Conservation (phyloP, 257 asterid genomes). For the Ligustrum vulgare region DNA sequence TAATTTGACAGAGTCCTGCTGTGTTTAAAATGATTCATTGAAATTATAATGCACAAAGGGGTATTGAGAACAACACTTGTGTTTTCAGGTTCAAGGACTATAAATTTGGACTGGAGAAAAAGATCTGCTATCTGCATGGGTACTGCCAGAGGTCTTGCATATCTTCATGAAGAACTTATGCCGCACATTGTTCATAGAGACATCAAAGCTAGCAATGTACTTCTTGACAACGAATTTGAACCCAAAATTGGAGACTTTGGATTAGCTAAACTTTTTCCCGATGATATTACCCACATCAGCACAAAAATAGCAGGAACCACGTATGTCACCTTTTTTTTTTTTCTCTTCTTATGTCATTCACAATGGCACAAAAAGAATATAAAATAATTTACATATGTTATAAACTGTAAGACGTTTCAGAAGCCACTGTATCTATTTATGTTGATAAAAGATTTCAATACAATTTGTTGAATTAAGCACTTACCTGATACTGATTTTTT, state of each 20-base stretch:
- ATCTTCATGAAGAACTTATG: constrained; percentile 79
- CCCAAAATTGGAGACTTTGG: constrained; percentile 98
- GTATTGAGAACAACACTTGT: constrained; percentile 22
- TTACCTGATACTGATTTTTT: neutral
- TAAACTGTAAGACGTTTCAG: constrained; percentile 1
- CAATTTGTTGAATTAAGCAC: constrained; percentile 1
- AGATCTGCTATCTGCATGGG: constrained; percentile 80
- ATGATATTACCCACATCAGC: constrained; percentile 88
- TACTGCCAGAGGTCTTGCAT: constrained; percentile 77
- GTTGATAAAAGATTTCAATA: neutral
- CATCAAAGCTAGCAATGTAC: constrained; percentile 90
- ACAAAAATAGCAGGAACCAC: constrained; percentile 91
- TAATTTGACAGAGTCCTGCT: constrained; percentile 26
- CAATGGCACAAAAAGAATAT: constrained; percentile 7
- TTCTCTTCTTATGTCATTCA: constrained; percentile 21
- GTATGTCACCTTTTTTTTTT: constrained; percentile 46
- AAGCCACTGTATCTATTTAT: neutral
- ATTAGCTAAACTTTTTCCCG: constrained; percentile 90
- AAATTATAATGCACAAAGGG: constrained; percentile 7
- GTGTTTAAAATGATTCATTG: constrained; percentile 8
- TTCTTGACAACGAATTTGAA: constrained; percentile 60
- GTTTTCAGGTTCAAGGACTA: constrained; percentile 49
- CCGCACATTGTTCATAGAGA: constrained; percentile 91
- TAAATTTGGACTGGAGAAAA: constrained; percentile 63
- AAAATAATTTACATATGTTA: constrained; percentile 9